Conservation (phyloP, 495 filamentous ascomycete species). For the Aspergillus egyptiacus region DNA sequence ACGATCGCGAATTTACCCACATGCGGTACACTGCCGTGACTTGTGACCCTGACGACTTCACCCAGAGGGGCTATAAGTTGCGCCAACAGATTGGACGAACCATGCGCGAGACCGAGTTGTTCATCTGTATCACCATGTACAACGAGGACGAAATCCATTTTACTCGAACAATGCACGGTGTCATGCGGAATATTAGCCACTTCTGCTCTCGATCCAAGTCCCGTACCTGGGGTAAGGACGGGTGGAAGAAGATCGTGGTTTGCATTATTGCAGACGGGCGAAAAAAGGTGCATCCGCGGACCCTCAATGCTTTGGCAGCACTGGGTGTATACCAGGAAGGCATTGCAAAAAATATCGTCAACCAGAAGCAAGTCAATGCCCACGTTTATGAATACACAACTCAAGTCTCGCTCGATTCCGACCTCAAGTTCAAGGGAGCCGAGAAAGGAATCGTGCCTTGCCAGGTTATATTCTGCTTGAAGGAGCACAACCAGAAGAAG, state of each 20-base stretch:
- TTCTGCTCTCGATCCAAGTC: constrained; percentile 91
- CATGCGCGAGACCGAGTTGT: constrained; percentile 88
- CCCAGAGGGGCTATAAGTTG: constrained; percentile 79
- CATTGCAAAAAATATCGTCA: constrained; percentile 97
- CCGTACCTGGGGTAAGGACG: constrained; percentile 92
- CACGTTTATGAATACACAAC: constrained; percentile 99
- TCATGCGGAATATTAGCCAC: constrained; percentile 96
- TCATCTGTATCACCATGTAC: constrained; percentile 98
- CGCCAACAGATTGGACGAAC: constrained; percentile 90
- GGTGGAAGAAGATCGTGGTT: constrained; percentile 99
- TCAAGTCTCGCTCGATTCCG: constrained; percentile 90
- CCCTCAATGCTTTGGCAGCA: constrained; percentile 89
- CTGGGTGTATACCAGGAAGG: constrained; percentile 99
- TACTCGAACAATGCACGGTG: constrained; percentile 95
- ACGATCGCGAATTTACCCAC: constrained; percentile 95
- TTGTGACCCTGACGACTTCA: constrained; percentile 95
- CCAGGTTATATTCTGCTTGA: constrained; percentile 97
- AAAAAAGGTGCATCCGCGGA: constrained; percentile 88
- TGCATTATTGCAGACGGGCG: constrained; percentile 93
- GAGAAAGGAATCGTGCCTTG: constrained; percentile 99
- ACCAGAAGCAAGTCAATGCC: constrained; percentile 73
- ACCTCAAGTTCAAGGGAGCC: constrained; percentile 96
- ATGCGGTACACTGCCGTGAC: constrained; percentile 99
- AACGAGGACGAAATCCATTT: constrained; percentile 97
- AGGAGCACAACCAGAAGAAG: constrained; percentile 97